Evolutionary conservation across 2,329 filamentous ascomycete genomes (phyloP).

Genomic region (Moelleriella libera): DNA sequence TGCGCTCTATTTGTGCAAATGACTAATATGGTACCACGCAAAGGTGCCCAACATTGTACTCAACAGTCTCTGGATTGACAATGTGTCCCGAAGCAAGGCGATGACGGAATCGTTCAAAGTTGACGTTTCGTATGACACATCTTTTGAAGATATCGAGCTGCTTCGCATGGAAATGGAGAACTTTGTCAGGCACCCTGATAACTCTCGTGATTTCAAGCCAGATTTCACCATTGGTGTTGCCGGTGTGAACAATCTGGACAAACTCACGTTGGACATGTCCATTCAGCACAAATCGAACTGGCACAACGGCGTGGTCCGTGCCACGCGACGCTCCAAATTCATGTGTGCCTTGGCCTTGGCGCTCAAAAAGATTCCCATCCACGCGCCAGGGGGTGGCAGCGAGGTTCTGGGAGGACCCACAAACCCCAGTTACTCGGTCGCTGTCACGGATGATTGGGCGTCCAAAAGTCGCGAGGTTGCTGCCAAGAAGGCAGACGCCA

Average conservation of each 20-base stretch:
- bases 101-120: slow-evolving; percentile 80
- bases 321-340: slow-evolving; percentile 79
- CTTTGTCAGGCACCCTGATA: slow-evolving; percentile 74
- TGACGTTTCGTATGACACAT: slow-evolving; percentile 73
- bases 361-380: slow-evolving; percentile 75
- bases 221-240: slow-evolving; percentile 68
- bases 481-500: slow-evolving; percentile 45
- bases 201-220: slow-evolving; percentile 79
- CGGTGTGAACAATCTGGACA: slow-evolving; percentile 74
- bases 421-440: slow-evolving; percentile 72
- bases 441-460: slow-evolving; percentile 57
- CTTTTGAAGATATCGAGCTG: slow-evolving; percentile 77
- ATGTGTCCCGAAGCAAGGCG: slow-evolving; percentile 76
- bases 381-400: slow-evolving; percentile 60
- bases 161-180: slow-evolving; percentile 71
- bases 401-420: slow-evolving; percentile 48
- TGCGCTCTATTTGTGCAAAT: too few species aligned
- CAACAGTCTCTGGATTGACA: slow-evolving; percentile 91
- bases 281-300: slow-evolving; percentile 90
- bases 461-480: slow-evolving; percentile 45
- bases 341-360: slow-evolving; percentile 86
- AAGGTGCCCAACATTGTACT: slow-evolving; percentile 82
- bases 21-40: slow-evolving; percentile 1
- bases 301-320: slow-evolving; percentile 74
- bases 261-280: slow-evolving; percentile 67